Evolutionary conservation across 2,329 filamentous ascomycete genomes (phyloP), one percentile per base, ranked within the genome.

Genomic region (Penicillium thymicola): DNA sequence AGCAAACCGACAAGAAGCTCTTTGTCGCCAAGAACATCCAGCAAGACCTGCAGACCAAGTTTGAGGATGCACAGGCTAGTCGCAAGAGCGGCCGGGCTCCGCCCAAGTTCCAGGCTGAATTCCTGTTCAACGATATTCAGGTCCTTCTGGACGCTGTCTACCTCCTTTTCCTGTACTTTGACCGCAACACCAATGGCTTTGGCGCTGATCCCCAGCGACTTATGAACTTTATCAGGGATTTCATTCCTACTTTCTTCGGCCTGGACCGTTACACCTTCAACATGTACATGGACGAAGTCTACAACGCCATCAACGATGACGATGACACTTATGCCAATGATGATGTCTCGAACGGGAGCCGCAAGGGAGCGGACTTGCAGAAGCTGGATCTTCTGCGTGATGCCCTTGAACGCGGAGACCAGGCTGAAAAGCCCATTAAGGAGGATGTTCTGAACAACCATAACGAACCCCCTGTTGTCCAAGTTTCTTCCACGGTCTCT

Each of bases 11-110:
- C 76, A 97, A 97, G 83, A 89, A 92, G 65, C 88, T 90, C 63
- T 89, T 97, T 58, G 89, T 93, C 48, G 87, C 89, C 4, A 97
- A 97, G 76, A 89, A 93, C 56, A 85, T 99, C 11, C 88, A 94
- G 34, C 89, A 92, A 65, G 88, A 94, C 58, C 92, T 97, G 70
- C 92, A 94, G 74, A 92, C 90, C 48, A 95, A 92, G 72, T 89
- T 93, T 65, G 92, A 97, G 72, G 92, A 97, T 74, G 89, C 93
- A 71, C 87, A 89, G 68, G 89, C 89, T 50, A 80, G 87, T 64
- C 85, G 87, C 59, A 83, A 82, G 62, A 81, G 85, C 46, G 78
- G 81, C 46, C 73, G 85, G 64, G 84, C 83, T 58, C 79, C 84
- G 6, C 81, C 85, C 16, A 85, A 83, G 45, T 84, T 88, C 69